A percentile compares a stretch with the other conserved stretches of the same genome.
Evolutionary conservation across 192 early-diverging fungal genomes (phyloP).

Genomic region (Geranomyces variabilis): DNA sequence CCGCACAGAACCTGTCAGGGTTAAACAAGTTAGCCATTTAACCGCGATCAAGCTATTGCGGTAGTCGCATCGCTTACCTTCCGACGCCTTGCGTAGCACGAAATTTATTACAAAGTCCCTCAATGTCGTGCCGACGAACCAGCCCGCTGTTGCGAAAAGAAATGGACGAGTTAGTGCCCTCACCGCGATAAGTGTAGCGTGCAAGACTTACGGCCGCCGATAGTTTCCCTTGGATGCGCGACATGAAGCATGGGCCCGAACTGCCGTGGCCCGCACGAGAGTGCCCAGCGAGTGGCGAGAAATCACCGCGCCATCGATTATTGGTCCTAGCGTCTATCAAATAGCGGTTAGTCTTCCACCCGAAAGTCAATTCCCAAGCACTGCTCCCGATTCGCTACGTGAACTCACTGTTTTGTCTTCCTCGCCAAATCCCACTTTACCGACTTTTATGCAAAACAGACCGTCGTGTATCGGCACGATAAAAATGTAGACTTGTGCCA

Average conservation of each 20-base stretch:
- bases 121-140: constrained; percentile 43
- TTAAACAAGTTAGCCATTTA: not conserved
- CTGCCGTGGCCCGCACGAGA: constrained; percentile 72
- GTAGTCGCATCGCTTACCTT: no score
- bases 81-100: constrained; percentile 35
- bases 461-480: constrained; percentile 37
- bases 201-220: constrained; percentile 55
- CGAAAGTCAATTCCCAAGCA: not conserved
- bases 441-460: constrained; percentile 5
- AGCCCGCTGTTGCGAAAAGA: constrained; percentile 27
- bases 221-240: constrained; percentile 57
- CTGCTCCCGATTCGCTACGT: not conserved
- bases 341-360: not conserved
- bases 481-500: constrained; percentile 57
- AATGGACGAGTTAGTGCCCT: no score
- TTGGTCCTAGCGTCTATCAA: constrained; percentile 59
- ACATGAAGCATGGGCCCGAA: constrained; percentile 65
- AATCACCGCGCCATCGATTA: constrained; percentile 75
- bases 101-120: constrained; percentile 47
- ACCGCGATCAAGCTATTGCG: not conserved
- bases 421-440: constrained; percentile 6
- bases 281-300: constrained; percentile 67
- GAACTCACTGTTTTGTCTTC: constrained; percentile 14
- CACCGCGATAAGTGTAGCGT: no score
- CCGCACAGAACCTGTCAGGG: constrained; percentile 40